Evolutionary conservation across 2,329 filamentous ascomycete genomes (phyloP).

Genomic region (Fusarium sp.): DNA sequence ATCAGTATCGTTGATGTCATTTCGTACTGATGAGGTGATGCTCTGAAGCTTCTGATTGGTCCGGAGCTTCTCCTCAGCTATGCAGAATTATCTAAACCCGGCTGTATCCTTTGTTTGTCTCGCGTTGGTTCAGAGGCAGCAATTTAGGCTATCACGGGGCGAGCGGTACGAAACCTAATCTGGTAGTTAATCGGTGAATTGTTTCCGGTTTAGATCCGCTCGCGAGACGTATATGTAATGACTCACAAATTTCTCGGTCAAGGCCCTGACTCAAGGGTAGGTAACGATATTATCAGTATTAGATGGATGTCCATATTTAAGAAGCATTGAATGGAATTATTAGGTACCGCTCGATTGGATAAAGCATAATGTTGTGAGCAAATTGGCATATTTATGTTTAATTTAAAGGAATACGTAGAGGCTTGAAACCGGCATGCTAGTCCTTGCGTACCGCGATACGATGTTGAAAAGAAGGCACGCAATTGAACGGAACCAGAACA

Average conservation of each 20-base stretch:
- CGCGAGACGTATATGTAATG: not conserved
- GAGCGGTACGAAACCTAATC: not conserved
- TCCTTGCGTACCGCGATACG: too few species aligned
- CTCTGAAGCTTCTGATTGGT: not conserved
- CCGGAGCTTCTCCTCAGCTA: not conserved
- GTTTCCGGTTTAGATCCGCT: not conserved
- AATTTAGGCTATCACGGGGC: not conserved
- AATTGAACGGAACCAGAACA: too few species aligned
- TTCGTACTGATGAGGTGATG: not conserved
- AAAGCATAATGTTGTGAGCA: rapidly evolving
- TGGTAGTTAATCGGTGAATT: not conserved
- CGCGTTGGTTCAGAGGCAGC: not conserved
- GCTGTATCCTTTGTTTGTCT: not conserved
- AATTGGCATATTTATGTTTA: rapidly evolving
- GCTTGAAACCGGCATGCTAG: not conserved
- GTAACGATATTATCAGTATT: not conserved
- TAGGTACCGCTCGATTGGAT: rapidly evolving
- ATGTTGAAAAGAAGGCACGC: too few species aligned
- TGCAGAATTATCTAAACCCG: not conserved
- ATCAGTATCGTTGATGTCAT: slow-evolving; percentile 28
- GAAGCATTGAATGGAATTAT: too few species aligned
- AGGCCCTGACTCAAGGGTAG: not conserved
- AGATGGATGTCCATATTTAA: not conserved
- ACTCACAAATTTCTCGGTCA: not conserved
- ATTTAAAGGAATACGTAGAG: not conserved